phyloP scores from a whole-genome alignment of 495 filamentous ascomycete species.

The Cercophora newfieldiana region DNA sequence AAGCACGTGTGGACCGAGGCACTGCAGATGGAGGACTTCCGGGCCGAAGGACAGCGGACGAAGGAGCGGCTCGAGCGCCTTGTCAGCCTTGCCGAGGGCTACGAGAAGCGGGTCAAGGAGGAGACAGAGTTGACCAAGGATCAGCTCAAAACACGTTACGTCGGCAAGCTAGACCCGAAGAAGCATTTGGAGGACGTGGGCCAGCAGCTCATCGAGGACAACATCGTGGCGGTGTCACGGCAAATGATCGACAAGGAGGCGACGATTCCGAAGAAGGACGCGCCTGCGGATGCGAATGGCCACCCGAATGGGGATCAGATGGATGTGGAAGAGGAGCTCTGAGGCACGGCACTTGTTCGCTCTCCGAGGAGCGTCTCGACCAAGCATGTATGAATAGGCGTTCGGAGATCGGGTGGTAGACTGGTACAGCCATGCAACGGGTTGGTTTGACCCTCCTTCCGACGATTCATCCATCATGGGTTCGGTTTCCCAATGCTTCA shows the following conservation, averaged over 20 bases:
- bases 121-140: slow-evolving; percentile 96
- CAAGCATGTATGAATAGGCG: slow-evolving; percentile 38
- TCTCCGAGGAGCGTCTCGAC: not conserved
- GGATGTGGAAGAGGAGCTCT: slow-evolving; percentile 54
- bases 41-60: slow-evolving; percentile 76
- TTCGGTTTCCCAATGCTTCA: not conserved
- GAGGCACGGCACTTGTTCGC: slow-evolving; percentile 11
- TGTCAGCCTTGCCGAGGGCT: slow-evolving; percentile 87
- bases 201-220: slow-evolving; percentile 95
- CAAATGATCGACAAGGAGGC: slow-evolving; percentile 99
- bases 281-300: slow-evolving; percentile 46
- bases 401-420: slow-evolving; percentile 32
- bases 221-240: slow-evolving; percentile 92
- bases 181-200: slow-evolving; percentile 98
- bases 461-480: not conserved
- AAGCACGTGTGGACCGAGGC: slow-evolving; percentile 99
- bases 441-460: not conserved
- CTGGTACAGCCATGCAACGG: not conserved
- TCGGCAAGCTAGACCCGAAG: slow-evolving; percentile 98
- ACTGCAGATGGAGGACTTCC: slow-evolving; percentile 95
- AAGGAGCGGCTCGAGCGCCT: slow-evolving; percentile 83
- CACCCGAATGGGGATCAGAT: slow-evolving; percentile 55
- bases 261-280: slow-evolving; percentile 59
- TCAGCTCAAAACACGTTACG: slow-evolving; percentile 97
- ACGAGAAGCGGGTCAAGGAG: slow-evolving; percentile 98